These are phyloP conservation scores for Raphidocelis subcapitata DNA, from an alignment of 139 green algal species.

Conservation along the genomic window DNA sequence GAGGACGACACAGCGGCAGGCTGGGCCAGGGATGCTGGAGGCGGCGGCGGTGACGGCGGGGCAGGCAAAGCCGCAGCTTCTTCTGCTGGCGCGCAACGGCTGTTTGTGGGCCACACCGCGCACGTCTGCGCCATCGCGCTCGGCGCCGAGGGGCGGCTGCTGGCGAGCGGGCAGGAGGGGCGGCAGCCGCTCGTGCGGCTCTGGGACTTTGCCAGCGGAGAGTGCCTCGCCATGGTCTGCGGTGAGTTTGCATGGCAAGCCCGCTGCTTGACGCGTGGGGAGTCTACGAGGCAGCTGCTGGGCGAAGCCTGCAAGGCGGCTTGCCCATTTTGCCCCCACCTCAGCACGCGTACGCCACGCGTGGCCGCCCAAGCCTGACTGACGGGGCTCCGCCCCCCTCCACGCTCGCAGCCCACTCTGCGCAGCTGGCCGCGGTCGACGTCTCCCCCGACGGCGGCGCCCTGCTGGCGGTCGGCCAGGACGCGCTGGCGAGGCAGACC, in stretches of 20 bases:
- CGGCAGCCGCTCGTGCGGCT: constrained; percentile 60
- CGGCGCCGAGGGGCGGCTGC: constrained; percentile 38
- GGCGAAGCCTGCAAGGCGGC: background rate
- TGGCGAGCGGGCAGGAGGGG: constrained; percentile 76
- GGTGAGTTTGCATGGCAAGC: constrained; percentile 34
- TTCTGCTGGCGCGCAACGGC: constrained; percentile 46
- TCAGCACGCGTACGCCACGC: too few relatives aligned
- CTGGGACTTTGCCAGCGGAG: constrained; percentile 61
- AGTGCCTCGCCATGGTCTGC: constrained; percentile 56
- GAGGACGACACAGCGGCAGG: background rate
- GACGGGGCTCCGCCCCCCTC: too few relatives aligned
- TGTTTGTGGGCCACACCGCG: constrained; percentile 61
- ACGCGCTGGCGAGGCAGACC: constrained; percentile 57
- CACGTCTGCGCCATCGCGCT: constrained; percentile 62
- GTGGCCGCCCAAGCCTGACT: too few relatives aligned
- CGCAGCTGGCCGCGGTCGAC: constrained; percentile 61
- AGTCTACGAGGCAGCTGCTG: background rate
- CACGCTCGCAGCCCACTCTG: constrained; percentile 57
- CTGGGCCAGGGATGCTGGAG: background rate
- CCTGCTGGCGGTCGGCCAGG: constrained; percentile 67
- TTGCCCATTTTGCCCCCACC: background rate
- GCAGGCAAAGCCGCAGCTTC: too few relatives aligned
- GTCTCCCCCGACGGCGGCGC: constrained; percentile 62
- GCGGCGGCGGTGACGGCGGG: background rate
- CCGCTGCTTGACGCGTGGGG: too few relatives aligned